Percentiles rank a stretch among this genome's conserved stretches.
Conservation (phyloP, 371 early-diverging fungal genomes). For the Batkoa obscura region DNA sequence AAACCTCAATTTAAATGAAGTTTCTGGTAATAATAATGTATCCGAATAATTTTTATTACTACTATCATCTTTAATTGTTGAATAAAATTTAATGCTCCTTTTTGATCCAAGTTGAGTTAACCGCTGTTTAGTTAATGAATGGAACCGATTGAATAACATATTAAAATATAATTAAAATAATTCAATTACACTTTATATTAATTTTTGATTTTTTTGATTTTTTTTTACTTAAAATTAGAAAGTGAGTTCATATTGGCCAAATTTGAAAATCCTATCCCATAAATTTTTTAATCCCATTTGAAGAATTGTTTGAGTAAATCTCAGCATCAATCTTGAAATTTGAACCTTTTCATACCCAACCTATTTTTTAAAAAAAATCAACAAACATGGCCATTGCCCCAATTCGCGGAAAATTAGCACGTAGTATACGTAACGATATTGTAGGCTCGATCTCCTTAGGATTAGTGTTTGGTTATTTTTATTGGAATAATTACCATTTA, state of each 20-base stretch:
- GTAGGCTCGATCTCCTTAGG: background rate
- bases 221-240: too few relatives aligned
- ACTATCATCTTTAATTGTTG: background rate
- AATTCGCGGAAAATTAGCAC: background rate
- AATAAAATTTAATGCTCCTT: too few relatives aligned
- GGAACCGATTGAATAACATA: too few relatives aligned
- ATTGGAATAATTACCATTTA: background rate
- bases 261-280: too few relatives aligned
- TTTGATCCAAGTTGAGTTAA: too few relatives aligned
- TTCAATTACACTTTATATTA: too few relatives aligned
- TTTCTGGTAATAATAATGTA: background rate
- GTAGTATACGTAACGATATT: background rate
- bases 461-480: background rate
- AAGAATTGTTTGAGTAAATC: background rate
- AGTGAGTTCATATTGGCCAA: too few relatives aligned
- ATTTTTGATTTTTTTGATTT: too few relatives aligned
- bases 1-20: slow-evolving; percentile 6
- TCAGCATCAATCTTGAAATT: background rate
- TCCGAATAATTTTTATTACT: background rate
- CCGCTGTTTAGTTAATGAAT: too few relatives aligned
- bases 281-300: too few relatives aligned
- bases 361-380: background rate
- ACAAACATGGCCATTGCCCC: slow-evolving; percentile 4
- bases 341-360: background rate
- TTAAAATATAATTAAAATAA: too few relatives aligned